Evolutionary conservation across 208 protist species (phyloP).

Genomic region (Trypanosoma melophagium): DNA sequence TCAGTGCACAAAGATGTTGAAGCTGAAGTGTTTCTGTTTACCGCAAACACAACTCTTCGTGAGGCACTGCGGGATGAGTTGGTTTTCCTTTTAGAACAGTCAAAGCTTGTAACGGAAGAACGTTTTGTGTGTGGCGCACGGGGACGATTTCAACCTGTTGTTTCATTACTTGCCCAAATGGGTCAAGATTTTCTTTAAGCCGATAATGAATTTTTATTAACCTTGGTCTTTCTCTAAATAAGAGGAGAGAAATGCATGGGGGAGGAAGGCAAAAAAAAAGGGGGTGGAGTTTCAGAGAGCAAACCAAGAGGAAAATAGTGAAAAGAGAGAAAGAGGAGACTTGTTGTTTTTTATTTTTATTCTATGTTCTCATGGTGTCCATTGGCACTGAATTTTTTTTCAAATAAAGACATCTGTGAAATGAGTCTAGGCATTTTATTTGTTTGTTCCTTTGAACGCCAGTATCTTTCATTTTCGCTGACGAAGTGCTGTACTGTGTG

Average conservation of each 20-base stretch:
- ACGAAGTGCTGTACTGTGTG: not conserved
- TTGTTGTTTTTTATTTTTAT: too few species aligned
- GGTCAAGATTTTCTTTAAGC: conserved; percentile 71
- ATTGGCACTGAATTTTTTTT: too few species aligned
- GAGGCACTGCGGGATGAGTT: conserved; percentile 60
- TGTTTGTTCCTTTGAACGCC: not conserved
- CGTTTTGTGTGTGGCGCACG: conserved; percentile 49
- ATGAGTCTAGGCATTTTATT: too few species aligned
- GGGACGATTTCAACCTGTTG: conserved; percentile 76
- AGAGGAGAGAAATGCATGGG: not conserved
- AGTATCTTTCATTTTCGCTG: conserved; percentile 1
- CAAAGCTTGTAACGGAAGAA: conserved; percentile 46
- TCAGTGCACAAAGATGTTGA: conserved; percentile 86
- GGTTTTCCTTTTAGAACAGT: conserved; percentile 49
- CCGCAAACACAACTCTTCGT: conserved; percentile 48
- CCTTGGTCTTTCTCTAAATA: not conserved
- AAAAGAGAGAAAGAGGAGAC: too few species aligned
- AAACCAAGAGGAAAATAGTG: too few species aligned
- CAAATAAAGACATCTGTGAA: conserved; percentile 6
- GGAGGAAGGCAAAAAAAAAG: too few species aligned
- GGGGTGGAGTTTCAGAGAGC: too few species aligned
- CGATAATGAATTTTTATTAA: not conserved
- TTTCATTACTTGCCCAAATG: conserved; percentile 73
- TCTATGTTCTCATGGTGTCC: too few species aligned
- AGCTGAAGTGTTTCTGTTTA: conserved; percentile 67